phyloP scores from a whole-genome alignment of 1,284 basidiomycete species.

The Ganoderma boninense region DNA sequence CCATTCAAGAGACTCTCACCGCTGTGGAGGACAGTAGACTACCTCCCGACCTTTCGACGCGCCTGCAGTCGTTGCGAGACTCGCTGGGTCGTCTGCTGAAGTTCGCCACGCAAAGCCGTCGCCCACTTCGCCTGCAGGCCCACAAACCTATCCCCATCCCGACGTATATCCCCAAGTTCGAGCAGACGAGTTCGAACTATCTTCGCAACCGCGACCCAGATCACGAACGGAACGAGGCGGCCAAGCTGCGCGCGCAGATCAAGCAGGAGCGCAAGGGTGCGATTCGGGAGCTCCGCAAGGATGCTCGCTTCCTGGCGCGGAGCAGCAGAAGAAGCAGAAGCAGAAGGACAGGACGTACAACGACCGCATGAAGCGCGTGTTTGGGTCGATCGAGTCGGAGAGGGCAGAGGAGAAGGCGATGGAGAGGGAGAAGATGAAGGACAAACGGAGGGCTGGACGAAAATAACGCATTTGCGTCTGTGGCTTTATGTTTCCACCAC shows the following conservation, averaged over 20 bases:
- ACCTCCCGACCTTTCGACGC: conserved; percentile 51
- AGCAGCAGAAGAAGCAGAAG: conserved; percentile 84
- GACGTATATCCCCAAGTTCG: conserved; percentile 94
- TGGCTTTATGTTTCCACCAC: background rate
- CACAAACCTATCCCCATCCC: conserved; percentile 98
- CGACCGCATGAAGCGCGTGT: conserved; percentile 84
- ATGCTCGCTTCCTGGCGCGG: conserved; percentile 93
- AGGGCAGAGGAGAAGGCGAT: conserved; percentile 95
- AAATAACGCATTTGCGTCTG: conserved; percentile 50
- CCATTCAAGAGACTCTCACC: conserved; percentile 68
- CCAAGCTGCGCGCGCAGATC: conserved; percentile 89
- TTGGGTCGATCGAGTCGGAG: conserved; percentile 87
- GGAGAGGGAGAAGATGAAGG: conserved; percentile 83
- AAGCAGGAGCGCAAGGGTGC: conserved; percentile 98
- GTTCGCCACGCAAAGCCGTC: conserved; percentile 77
- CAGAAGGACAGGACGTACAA: conserved; percentile 86
- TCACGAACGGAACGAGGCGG: conserved; percentile 86
- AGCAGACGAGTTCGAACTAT: conserved; percentile 83
- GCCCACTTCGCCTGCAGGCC: conserved; percentile 87
- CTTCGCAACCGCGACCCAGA: conserved; percentile 91
- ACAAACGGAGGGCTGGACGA: conserved; percentile 79
- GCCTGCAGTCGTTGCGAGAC: conserved; percentile 33
- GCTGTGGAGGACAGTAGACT: conserved; percentile 59
- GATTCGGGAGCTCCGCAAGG: conserved; percentile 95
- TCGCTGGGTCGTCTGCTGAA: conserved; percentile 72